Evolutionary conservation across 2,329 filamentous ascomycete genomes (phyloP).

Genomic region (Penicillium fuscoglaucum): DNA sequence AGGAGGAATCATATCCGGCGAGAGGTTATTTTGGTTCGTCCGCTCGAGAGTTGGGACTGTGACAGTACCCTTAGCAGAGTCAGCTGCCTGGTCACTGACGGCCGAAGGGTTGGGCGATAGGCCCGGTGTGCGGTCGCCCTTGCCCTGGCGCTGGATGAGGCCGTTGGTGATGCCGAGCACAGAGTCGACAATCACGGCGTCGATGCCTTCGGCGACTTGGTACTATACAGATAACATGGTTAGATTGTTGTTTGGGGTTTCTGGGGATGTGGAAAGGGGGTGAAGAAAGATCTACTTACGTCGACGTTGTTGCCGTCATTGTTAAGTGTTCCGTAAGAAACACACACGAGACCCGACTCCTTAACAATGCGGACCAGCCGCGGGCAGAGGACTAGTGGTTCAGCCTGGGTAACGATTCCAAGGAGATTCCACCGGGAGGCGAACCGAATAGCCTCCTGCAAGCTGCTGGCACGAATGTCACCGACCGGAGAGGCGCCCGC

Average conservation of each 20-base stretch:
- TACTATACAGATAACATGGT: conserved; percentile 49
- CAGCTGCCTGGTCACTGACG: conserved; percentile 9
- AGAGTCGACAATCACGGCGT: conserved; percentile 95
- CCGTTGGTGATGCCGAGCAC: conserved; percentile 92
- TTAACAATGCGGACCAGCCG: conserved; percentile 89
- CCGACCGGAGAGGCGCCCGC: conserved; percentile 78
- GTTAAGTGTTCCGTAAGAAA: conserved; percentile 88
- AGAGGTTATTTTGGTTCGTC: conserved; percentile 21
- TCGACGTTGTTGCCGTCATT: conserved; percentile 84
- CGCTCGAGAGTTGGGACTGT: conserved; percentile 32
- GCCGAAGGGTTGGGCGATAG: conserved; percentile 24
- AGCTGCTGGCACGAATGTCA: conserved; percentile 83
- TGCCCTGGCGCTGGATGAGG: conserved; percentile 57
- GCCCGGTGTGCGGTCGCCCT: conserved; percentile 26
- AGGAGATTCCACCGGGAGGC: conserved; percentile 92
- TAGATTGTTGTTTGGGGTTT: not conserved
- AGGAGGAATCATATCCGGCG: conserved; percentile 6
- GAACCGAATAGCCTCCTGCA: conserved; percentile 95
- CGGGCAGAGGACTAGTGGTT: conserved; percentile 85
- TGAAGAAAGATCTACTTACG: conserved; percentile 54
- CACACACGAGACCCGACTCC: conserved; percentile 88
- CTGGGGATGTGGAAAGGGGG: not conserved
- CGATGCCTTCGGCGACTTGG: conserved; percentile 93
- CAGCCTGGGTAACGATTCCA: conserved; percentile 85
- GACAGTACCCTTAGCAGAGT: conserved; percentile 14